Conservation (phyloP, 441 rosid genomes). For the Euphorbia celastroides region DNA sequence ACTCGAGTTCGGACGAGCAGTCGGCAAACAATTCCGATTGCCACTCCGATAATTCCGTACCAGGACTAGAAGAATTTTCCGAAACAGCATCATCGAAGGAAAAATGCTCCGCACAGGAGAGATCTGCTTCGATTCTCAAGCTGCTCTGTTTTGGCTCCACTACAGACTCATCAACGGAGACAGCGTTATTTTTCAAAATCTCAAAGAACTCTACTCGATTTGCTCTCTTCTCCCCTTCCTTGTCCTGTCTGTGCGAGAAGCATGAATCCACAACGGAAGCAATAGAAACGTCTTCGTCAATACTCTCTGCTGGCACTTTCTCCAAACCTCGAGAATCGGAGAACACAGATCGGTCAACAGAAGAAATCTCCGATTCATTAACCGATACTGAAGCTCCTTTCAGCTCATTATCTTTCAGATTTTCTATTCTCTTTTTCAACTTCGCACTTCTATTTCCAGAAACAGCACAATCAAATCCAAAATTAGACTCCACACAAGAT, state of each 20-base stretch:
- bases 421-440: slow-evolving; percentile 3
- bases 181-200: slow-evolving; percentile 33
- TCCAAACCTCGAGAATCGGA: background rate
- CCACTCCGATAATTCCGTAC: slow-evolving; percentile 43
- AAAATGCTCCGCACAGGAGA: slow-evolving; percentile 65
- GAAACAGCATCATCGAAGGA: slow-evolving; percentile 41
- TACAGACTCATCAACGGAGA: slow-evolving; percentile 23
- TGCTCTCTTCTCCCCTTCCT: slow-evolving; percentile 31
- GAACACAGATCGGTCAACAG: background rate
- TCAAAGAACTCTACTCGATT: slow-evolving; percentile 27
- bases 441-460: slow-evolving; percentile 4
- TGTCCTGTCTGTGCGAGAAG: slow-evolving; percentile 24
- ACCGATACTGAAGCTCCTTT: slow-evolving; percentile 1
- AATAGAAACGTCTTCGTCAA: slow-evolving; percentile 41
- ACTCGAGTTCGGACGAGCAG: slow-evolving; percentile 34
- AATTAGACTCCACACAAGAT: slow-evolving; percentile 49
- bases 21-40: slow-evolving; percentile 44
- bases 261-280: slow-evolving; percentile 47
- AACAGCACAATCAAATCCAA: slow-evolving; percentile 30
- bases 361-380: slow-evolving; percentile 4
- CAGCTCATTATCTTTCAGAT: background rate
- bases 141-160: slow-evolving; percentile 35
- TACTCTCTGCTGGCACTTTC: slow-evolving; percentile 23
- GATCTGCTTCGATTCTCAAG: slow-evolving; percentile 44
- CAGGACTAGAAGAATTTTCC: slow-evolving; percentile 38